Conservation (phyloP, 31 red algal species). For the Odonthalia washingtoniensis region DNA sequence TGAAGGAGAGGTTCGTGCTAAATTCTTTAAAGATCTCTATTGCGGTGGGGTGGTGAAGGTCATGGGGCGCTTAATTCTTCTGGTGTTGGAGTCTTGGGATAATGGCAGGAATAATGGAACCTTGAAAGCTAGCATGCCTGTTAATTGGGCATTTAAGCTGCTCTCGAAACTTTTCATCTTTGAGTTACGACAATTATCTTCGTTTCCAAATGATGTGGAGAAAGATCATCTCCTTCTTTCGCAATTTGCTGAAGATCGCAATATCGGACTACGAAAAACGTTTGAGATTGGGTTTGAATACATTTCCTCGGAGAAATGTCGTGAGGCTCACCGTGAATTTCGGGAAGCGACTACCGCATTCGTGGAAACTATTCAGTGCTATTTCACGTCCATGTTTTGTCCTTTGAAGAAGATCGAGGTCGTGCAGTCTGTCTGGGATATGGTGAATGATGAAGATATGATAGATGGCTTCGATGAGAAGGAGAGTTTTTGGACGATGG, state of each 20-base stretch:
- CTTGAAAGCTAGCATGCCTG: background rate
- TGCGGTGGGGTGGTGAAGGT: background rate
- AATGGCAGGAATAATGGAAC: background rate
- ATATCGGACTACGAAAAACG: background rate
- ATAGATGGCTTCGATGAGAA: background rate
- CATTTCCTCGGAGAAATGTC: background rate
- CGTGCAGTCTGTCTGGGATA: conserved; percentile 1
- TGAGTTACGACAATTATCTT: conserved; percentile 37
- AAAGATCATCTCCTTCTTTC: background rate
- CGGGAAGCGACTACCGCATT: conserved; percentile 31
- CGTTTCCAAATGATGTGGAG: background rate
- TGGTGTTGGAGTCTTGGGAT: conserved; percentile 23
- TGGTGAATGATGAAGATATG: background rate
- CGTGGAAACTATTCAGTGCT: conserved; percentile 8
- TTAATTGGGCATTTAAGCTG: conserved; percentile 27
- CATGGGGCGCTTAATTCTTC: background rate
- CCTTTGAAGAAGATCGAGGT: conserved; percentile 6
- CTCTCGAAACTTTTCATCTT: conserved; percentile 27
- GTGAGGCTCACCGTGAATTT: background rate
- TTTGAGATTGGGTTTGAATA: background rate
- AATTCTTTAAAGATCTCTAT: conserved; percentile 26
- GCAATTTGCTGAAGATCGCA: background rate
- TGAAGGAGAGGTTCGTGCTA: background rate
- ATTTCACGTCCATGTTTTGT: conserved; percentile 4
- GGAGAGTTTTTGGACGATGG: conserved; percentile 16